A percentile compares a stretch with the other conserved stretches of the same genome.
phyloP scores from a whole-genome alignment of 2,329 filamentous ascomycete species.

The Sphaerostilbella broomeana region DNA sequence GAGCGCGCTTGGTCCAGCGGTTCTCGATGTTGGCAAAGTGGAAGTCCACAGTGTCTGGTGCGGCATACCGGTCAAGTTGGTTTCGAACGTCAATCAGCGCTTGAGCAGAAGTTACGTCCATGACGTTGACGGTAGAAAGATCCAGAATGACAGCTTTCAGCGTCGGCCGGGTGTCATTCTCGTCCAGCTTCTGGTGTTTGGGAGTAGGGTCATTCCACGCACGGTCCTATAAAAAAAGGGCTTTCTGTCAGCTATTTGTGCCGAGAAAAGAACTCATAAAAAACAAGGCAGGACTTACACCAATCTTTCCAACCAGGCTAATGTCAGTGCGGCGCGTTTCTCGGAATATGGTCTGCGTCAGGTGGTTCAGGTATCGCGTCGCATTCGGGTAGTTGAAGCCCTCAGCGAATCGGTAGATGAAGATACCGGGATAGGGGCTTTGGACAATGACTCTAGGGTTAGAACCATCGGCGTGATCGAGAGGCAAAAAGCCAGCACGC shows the following conservation, averaged over 20 bases:
- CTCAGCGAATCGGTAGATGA: slow-evolving; percentile 49
- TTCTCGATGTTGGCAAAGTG: slow-evolving; percentile 48
- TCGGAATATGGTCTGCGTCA: slow-evolving; percentile 40
- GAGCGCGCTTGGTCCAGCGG: slow-evolving; percentile 50
- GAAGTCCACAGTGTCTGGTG: slow-evolving; percentile 40
- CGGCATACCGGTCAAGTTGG: slow-evolving; percentile 45
- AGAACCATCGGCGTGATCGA: slow-evolving; percentile 44
- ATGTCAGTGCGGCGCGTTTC: slow-evolving; percentile 40
- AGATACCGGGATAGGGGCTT: slow-evolving; percentile 47
- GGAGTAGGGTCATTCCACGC: slow-evolving; percentile 52
- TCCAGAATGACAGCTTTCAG: slow-evolving; percentile 52
- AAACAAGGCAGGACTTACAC: not conserved
- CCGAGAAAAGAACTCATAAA: too few species aligned
- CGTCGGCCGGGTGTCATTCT: slow-evolving; percentile 37
- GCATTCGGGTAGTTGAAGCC: slow-evolving; percentile 53
- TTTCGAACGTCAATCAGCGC: slow-evolving; percentile 48
- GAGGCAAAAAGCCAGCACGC: slow-evolving; percentile 39
- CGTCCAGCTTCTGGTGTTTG: slow-evolving; percentile 25
- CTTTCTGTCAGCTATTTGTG: too few species aligned
- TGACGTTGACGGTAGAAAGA: slow-evolving; percentile 47
- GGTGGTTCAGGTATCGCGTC: slow-evolving; percentile 42
- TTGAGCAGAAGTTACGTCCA: slow-evolving; percentile 51
- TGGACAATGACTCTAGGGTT: slow-evolving; percentile 41
- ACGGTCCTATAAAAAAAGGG: slow-evolving; percentile 34
- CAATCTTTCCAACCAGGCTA: slow-evolving; percentile 34